Evolutionary conservation across 2,329 filamentous ascomycete genomes (phyloP).

Genomic region (Cladosporium sp.): DNA sequence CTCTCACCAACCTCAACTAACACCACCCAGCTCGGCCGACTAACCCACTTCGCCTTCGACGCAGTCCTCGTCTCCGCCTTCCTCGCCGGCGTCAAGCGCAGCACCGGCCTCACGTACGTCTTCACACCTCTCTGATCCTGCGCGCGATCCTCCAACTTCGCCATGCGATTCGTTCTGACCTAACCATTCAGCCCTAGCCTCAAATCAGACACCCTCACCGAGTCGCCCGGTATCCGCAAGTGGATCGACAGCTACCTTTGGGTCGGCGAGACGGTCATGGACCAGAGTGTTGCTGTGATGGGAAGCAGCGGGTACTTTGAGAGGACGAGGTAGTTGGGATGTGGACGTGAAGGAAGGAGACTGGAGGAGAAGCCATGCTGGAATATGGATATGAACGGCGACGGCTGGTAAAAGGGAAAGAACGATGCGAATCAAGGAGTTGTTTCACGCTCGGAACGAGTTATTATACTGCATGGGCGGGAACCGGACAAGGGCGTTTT

Average conservation of each 20-base stretch:
- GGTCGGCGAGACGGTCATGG: conserved; percentile 97
- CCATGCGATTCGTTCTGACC: conserved; percentile 31
- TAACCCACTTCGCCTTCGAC: conserved; percentile 95
- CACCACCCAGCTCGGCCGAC: conserved; percentile 79
- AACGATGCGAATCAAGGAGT: neutral
- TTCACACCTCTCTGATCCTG: neutral
- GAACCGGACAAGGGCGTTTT: conserved; percentile 9
- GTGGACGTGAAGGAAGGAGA: neutral
- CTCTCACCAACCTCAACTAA: conserved; percentile 45
- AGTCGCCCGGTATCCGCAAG: conserved; percentile 77
- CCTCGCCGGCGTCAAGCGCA: conserved; percentile 94
- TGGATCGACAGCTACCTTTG: conserved; percentile 95
- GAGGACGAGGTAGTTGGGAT: conserved; percentile 66
- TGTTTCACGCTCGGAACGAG: neutral
- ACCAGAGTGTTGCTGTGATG: conserved; percentile 90
- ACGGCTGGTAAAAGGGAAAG: neutral
- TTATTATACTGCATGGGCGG: neutral
- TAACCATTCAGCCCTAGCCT: conserved; percentile 70
- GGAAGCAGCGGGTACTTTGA: conserved; percentile 89
- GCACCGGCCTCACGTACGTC: conserved; percentile 95
- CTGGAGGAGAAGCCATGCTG: neutral
- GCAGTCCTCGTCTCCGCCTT: conserved; percentile 95
- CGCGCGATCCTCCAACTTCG: neutral
- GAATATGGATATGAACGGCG: neutral
- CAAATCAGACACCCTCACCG: conserved; percentile 79